Percentiles rank a stretch among this genome's conserved stretches.
phyloP scores from a whole-genome alignment of 208 protist species.

The Leishmania tropica region DNA sequence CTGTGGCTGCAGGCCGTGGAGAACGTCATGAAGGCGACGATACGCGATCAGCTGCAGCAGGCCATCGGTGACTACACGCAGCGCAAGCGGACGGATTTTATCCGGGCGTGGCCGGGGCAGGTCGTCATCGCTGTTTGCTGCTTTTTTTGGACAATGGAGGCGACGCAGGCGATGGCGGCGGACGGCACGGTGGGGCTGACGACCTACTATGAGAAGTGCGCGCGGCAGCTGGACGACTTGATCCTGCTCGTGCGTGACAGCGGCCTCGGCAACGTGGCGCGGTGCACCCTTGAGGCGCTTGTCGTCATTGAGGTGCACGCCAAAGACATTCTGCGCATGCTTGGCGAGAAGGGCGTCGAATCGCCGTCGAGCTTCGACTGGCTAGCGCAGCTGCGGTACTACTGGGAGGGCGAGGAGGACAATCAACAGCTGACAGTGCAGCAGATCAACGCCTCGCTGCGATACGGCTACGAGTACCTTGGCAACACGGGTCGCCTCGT shows the following conservation, averaged over 20 bases:
- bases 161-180: conserved; percentile 86
- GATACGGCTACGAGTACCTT: conserved; percentile 98
- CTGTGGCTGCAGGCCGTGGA: conserved; percentile 95
- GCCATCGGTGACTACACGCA: conserved; percentile 86
- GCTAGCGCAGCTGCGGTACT: conserved; percentile 97
- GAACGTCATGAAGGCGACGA: conserved; percentile 88
- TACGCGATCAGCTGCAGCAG: conserved; percentile 86
- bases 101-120: conserved; percentile 93
- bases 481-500: conserved; percentile 96
- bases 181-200: conserved; percentile 86
- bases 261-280: conserved; percentile 79
- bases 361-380: conserved; percentile 96
- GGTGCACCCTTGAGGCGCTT: conserved; percentile 93
- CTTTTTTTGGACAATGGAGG: conserved; percentile 95
- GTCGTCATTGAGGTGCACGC: conserved; percentile 96
- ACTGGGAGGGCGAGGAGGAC: conserved; percentile 84
- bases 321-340: conserved; percentile 93
- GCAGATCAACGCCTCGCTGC: conserved; percentile 93
- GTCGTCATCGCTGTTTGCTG: conserved; percentile 92
- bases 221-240: conserved; percentile 88
- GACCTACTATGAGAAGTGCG: conserved; percentile 90
- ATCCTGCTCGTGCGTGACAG: conserved; percentile 93
- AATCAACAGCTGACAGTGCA: conserved; percentile 83
- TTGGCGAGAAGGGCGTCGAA: conserved; percentile 91
- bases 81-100: conserved; percentile 87